phyloP scores from a whole-genome alignment of 1,284 basidiomycete species.

The Cutaneotrichosporon cutaneum region DNA sequence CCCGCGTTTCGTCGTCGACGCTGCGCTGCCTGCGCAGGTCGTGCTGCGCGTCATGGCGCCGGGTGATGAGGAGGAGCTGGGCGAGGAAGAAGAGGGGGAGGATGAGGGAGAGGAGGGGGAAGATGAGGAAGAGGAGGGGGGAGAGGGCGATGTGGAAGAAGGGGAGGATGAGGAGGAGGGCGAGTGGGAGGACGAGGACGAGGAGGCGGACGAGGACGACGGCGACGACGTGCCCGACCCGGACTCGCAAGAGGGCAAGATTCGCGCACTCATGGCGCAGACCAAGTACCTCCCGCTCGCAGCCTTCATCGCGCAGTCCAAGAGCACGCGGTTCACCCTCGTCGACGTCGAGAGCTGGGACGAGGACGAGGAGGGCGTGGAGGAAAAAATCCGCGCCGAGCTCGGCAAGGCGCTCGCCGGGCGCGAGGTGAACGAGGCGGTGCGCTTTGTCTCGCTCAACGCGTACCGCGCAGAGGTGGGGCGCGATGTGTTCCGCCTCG shows the following conservation, averaged over 20 bases:
- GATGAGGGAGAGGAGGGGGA: background rate
- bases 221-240: background rate
- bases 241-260: background rate
- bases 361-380: background rate
- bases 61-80: background rate
- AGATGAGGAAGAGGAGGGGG: background rate
- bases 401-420: background rate
- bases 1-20: background rate
- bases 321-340: background rate
- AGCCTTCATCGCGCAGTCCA: background rate
- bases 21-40: background rate
- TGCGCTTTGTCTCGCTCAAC: background rate
- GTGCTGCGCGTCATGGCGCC: conserved; percentile 5
- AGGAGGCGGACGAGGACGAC: background rate
- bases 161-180: background rate
- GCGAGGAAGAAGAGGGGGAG: background rate
- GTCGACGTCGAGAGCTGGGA: conserved; percentile 10
- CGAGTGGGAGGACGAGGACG: background rate
- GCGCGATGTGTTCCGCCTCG: background rate
- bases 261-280: conserved; percentile 4
- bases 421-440: background rate
- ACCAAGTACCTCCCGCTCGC: conserved; percentile 1
- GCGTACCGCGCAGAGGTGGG: conserved; percentile 4
- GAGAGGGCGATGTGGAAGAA: background rate
- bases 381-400: conserved; percentile 3